Conservation (phyloP, 768 basidiomycete species). For the Pisolithus albus region DNA sequence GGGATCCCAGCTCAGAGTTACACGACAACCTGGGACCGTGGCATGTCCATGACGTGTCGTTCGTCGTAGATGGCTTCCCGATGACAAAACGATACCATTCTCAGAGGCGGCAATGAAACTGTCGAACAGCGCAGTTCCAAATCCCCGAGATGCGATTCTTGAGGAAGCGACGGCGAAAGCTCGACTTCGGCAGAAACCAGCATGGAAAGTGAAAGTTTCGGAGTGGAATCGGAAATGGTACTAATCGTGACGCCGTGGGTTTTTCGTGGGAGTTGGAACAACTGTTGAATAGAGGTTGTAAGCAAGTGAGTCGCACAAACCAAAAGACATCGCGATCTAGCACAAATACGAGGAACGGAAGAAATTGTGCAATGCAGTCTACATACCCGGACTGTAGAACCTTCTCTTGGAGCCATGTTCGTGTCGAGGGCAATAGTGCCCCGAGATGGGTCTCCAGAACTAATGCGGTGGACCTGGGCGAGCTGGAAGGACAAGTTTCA, state of each 20-base stretch:
- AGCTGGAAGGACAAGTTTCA: not conserved
- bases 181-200: conserved; percentile 18
- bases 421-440: conserved; percentile 60
- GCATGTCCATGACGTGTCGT: conserved; percentile 33
- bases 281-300: conserved; percentile 23
- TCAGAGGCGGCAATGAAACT: conserved; percentile 47
- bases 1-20: conserved; percentile 11
- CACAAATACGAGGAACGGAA: not conserved
- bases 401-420: conserved; percentile 41
- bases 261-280: conserved; percentile 34
- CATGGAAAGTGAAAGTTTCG: conserved; percentile 16
- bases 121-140: conserved; percentile 1
- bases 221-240: conserved; percentile 3
- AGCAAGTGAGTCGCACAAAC: not conserved
- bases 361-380: not conserved
- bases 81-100: conserved; percentile 42
- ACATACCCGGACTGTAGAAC: conserved; percentile 47
- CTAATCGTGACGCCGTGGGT: not conserved
- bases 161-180: not conserved
- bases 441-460: conserved; percentile 65
- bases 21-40: conserved; percentile 30
- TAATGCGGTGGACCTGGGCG: conserved; percentile 48
- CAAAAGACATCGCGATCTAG: not conserved
- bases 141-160: conserved; percentile 15
- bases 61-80: conserved; percentile 4